Evolutionary conservation across 495 filamentous ascomycete species (phyloP).

Genomic region (Neurospora sp.): DNA sequence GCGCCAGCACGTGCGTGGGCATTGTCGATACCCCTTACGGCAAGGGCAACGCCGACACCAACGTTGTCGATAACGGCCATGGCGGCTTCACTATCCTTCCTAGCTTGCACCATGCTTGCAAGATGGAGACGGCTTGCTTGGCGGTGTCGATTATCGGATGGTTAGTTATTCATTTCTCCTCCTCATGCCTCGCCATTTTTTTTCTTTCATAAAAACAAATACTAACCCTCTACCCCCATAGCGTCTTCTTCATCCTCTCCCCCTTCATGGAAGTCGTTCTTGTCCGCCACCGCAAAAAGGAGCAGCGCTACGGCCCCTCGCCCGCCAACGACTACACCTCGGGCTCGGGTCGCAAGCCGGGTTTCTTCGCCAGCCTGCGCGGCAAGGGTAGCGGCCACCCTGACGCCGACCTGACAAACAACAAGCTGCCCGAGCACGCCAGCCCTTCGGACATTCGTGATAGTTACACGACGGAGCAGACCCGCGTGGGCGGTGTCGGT

Average conservation of each 20-base stretch:
- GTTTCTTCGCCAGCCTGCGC: constrained; percentile 21
- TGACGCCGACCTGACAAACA: constrained; percentile 10
- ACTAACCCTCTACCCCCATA: too few relatives aligned
- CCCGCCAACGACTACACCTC: constrained; percentile 57
- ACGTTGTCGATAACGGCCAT: constrained; percentile 23
- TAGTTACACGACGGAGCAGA: constrained; percentile 34
- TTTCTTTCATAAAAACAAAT: too few relatives aligned
- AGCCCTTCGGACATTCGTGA: constrained; percentile 28
- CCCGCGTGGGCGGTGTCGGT: constrained; percentile 14
- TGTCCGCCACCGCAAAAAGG: constrained; percentile 60
- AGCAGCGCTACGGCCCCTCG: constrained; percentile 69
- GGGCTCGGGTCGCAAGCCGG: constrained; percentile 19
- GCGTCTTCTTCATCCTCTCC: constrained; percentile 58
- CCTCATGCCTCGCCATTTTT: background rate
- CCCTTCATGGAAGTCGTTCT: constrained; percentile 53
- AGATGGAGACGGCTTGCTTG: constrained; percentile 60
- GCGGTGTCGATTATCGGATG: constrained; percentile 67
- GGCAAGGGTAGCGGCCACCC: background rate
- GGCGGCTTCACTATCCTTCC: constrained; percentile 32
- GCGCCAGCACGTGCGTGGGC: constrained; percentile 51
- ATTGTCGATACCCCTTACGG: constrained; percentile 58
- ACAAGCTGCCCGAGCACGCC: constrained; percentile 28
- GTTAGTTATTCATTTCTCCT: constrained; percentile 41
- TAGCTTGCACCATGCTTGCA: constrained; percentile 50
- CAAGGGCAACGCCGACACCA: constrained; percentile 40